Evolutionary conservation across 2,329 filamentous ascomycete species (phyloP).

Genomic region (Periconia sp.): DNA sequence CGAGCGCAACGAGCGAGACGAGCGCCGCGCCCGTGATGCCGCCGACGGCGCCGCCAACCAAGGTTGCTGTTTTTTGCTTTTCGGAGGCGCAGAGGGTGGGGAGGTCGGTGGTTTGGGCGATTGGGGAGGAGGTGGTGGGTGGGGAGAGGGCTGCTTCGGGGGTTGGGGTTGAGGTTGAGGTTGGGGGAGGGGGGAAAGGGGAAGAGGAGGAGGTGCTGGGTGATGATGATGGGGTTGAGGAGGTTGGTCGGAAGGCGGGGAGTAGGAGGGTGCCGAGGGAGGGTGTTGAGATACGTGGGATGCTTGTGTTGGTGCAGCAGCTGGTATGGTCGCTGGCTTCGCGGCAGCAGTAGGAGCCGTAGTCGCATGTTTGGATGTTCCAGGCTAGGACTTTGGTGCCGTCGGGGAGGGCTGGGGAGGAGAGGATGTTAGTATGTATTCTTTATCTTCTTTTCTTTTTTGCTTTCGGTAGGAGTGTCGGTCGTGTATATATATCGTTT

Average conservation of each 20-base stretch:
- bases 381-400: slow-evolving; percentile 24
- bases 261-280: slow-evolving; percentile 19
- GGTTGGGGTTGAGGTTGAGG: slow-evolving; percentile 6
- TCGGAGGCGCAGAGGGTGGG: slow-evolving; percentile 8
- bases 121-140: slow-evolving; percentile 9
- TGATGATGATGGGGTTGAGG: neutral
- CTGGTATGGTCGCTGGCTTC: slow-evolving; percentile 21
- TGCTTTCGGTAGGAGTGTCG: neutral
- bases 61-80: slow-evolving; percentile 18
- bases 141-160: slow-evolving; percentile 10
- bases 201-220: neutral
- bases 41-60: slow-evolving; percentile 29
- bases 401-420: slow-evolving; percentile 12
- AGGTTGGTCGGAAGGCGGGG: neutral
- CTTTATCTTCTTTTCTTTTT: no score
- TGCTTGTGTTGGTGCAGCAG: slow-evolving; percentile 33
- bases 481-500: slow-evolving; percentile 9
- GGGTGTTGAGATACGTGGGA: slow-evolving; percentile 23
- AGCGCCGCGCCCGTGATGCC: slow-evolving; percentile 25
- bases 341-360: slow-evolving; percentile 39
- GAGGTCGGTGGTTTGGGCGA: neutral
- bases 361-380: slow-evolving; percentile 39
- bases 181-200: no score
- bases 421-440: no score
- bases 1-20: slow-evolving; percentile 12